These are phyloP conservation scores for Cinnamomum chago DNA, from an alignment of 164 flowering plant genomes.

Conservation along the genomic window DNA sequence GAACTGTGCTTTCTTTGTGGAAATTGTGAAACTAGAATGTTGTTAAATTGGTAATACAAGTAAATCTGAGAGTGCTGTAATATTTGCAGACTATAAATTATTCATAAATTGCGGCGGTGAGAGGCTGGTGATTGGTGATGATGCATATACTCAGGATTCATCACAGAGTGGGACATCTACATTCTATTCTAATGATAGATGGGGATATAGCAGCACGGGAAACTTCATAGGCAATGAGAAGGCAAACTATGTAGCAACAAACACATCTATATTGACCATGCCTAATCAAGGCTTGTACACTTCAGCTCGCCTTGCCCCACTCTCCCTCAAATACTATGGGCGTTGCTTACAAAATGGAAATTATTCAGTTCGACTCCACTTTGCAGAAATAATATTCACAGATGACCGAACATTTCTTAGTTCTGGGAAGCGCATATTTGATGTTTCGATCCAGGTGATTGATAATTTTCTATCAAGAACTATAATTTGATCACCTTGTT, in stretches of 20 bases:
- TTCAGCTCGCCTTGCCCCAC: constrained; percentile 65
- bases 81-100: constrained; percentile 12
- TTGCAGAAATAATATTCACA: constrained; percentile 70
- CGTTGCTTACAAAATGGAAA: constrained; percentile 66
- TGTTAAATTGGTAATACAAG: neutral
- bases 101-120: constrained; percentile 18
- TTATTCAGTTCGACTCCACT: constrained; percentile 72
- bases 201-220: constrained; percentile 24
- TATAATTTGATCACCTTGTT: too few species aligned
- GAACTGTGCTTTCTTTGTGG: neutral
- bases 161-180: constrained; percentile 4
- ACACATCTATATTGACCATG: constrained; percentile 1
- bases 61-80: neutral
- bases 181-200: neutral
- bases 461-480: neutral
- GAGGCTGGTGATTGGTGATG: constrained; percentile 1
- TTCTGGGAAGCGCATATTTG: constrained; percentile 69
- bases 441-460: constrained; percentile 70
- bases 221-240: neutral
- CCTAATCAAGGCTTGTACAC: constrained; percentile 28
- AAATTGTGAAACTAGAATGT: neutral
- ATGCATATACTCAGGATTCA: constrained; percentile 7
- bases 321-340: constrained; percentile 76
- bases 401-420: constrained; percentile 43
- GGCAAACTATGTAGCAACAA: neutral